These are phyloP conservation scores for Aspergillus hancockii DNA, from an alignment of 495 filamentous ascomycete species.

Conservation along the genomic window DNA sequence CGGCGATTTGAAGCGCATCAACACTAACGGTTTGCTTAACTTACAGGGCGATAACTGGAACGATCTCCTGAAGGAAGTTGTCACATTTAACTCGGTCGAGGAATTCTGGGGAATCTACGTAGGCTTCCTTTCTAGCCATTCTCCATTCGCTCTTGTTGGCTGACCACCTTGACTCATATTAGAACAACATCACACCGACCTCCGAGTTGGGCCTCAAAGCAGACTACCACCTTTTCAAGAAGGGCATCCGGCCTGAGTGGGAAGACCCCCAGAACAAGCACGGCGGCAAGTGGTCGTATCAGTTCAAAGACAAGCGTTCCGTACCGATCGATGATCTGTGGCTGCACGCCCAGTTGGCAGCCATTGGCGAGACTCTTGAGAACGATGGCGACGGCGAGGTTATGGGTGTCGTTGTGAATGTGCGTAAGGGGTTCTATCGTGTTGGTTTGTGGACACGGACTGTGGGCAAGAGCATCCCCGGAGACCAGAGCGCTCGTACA, in stretches of 20 bases:
- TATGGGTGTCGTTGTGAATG: slow-evolving; percentile 99
- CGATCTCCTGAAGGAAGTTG: slow-evolving; percentile 95
- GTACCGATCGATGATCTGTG: slow-evolving; percentile 93
- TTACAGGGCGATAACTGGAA: slow-evolving; percentile 94
- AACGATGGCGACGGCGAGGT: slow-evolving; percentile 88
- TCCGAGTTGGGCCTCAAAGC: slow-evolving; percentile 96
- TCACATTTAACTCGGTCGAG: slow-evolving; percentile 96
- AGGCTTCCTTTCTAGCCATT: slow-evolving; percentile 39
- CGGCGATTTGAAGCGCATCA: neutral
- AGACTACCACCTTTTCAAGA: slow-evolving; percentile 99
- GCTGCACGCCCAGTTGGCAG: slow-evolving; percentile 94
- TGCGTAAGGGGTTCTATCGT: slow-evolving; percentile 96
- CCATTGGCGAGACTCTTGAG: slow-evolving; percentile 97
- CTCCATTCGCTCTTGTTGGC: slow-evolving; percentile 3
- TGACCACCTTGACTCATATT: slow-evolving; percentile 16
- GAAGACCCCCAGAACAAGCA: slow-evolving; percentile 98
- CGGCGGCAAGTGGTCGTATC: slow-evolving; percentile 97
- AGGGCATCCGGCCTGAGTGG: slow-evolving; percentile 95
- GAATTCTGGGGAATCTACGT: slow-evolving; percentile 99
- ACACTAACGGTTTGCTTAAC: slow-evolving; percentile 18
- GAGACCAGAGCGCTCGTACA: slow-evolving; percentile 70
- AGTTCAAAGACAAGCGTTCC: slow-evolving; percentile 90
- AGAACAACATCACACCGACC: slow-evolving; percentile 98
- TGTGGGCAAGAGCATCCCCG: slow-evolving; percentile 76
- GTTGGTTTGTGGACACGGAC: slow-evolving; percentile 92